Evolutionary conservation across 2,329 filamentous ascomycete species (phyloP), one percentile per base, ranked within the genome.

Genomic region (Chaetomium sp.): DNA sequence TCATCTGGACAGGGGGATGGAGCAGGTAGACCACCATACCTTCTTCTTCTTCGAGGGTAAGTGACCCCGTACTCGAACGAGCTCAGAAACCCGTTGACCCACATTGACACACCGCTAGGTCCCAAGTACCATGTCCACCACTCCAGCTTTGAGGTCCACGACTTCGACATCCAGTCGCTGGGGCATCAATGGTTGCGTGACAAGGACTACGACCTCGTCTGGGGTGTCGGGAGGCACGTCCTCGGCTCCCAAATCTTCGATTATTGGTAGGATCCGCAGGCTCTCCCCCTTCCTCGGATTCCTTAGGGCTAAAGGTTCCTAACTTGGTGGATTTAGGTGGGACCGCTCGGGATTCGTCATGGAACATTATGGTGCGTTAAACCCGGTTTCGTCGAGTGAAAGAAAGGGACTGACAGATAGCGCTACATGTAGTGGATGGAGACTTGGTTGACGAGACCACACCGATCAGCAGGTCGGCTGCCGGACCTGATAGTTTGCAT

Each of bases 191-290:
- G 57, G 57, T 9, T 59, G 29, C 57, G 57, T 5, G 45, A 59
- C 42, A 59, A 50, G 27, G 57, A 23, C 29, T 59, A 59, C 6
- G 42, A 59, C 25, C 57, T 59, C 10, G 57, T 59, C 45, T 59
- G 57, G 57, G 57, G 57, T 1, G 57, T 59, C 10, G 57, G 57
- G 10, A 21, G 57, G 42, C 57, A 59, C 23, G 42, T 59, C 7
- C 45, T 59, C 10, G 57, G 57, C 12, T 59, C 57, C 4, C 57
- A 59, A 25, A 59, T 59, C n/a, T 59, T 59, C 21, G 57, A 59
- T 19, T 59, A 59, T 27, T 59, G 57, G 57, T 57, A 45, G n/a
- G 13, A n/a, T 38, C 16, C n/a, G n/a, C n/a, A 0, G 10, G 4
- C 53, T 21, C 10, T n/a, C n/a, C 31, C 5, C 25, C 12, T 31